Evolutionary conservation across 345 rosid genomes (phyloP).

Genomic region (Brassica napus): DNA sequence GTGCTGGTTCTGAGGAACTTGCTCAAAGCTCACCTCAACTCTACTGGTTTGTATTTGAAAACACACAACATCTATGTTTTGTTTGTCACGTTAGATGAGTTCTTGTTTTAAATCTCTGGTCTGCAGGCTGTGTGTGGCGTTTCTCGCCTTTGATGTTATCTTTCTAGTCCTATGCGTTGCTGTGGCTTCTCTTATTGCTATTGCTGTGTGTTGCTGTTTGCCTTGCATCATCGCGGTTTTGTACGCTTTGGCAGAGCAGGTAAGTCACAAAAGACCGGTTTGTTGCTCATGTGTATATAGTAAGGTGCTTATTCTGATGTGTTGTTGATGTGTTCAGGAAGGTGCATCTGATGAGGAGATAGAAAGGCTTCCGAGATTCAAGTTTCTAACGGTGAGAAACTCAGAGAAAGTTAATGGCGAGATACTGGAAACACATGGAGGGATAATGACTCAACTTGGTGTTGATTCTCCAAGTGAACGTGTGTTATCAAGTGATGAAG

Average conservation of each 20-base stretch:
- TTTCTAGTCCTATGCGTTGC: constrained; percentile 72
- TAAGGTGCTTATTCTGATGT: neutral
- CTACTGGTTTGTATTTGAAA: constrained; percentile 59
- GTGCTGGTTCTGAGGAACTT: constrained; percentile 52
- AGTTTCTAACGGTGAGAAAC: constrained; percentile 45
- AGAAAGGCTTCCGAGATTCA: constrained; percentile 63
- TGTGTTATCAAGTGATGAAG: constrained; percentile 63
- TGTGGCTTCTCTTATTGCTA: constrained; percentile 72
- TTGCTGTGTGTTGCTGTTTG: constrained; percentile 90
- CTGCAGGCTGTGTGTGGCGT: constrained; percentile 64
- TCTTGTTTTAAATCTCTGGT: neutral
- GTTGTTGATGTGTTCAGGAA: constrained; percentile 50
- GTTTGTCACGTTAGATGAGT: neutral
- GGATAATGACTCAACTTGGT: constrained; percentile 65
- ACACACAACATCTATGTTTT: constrained; percentile 43
- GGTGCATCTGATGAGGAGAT: constrained; percentile 85
- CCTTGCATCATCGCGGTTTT: constrained; percentile 92
- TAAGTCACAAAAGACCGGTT: constrained; percentile 27
- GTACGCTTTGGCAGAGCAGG: constrained; percentile 78
- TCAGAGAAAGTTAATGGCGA: constrained; percentile 56
- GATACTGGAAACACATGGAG: constrained; percentile 52
- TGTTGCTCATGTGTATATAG: neutral
- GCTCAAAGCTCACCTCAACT: constrained; percentile 61
- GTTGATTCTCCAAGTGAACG: constrained; percentile 53
- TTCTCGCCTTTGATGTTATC: constrained; percentile 79